These are phyloP conservation scores for Urtica urens DNA, from an alignment of 306 rosid genomes.

Conservation along the genomic window DNA sequence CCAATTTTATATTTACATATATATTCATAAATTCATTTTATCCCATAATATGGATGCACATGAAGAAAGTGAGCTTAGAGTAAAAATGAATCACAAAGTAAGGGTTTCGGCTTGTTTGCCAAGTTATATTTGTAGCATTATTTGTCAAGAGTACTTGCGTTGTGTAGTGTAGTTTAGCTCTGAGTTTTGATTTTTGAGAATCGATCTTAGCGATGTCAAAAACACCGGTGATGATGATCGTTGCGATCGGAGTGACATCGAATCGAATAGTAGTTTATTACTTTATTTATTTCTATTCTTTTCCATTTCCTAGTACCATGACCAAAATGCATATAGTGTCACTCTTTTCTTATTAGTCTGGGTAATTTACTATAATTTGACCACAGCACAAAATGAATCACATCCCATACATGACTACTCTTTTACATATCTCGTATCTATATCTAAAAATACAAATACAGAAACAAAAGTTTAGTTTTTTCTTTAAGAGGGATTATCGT, in stretches of 20 bases:
- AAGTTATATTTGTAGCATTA: constrained; percentile 22
- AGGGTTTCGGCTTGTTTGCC: constrained; percentile 38
- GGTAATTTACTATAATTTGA: too few species aligned
- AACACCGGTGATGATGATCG: constrained; percentile 15
- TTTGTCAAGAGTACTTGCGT: constrained; percentile 26
- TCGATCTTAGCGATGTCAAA: constrained; percentile 30
- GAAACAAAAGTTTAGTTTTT: too few species aligned
- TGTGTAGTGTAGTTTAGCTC: constrained; percentile 23
- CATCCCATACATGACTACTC: too few species aligned
- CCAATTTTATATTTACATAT: too few species aligned
- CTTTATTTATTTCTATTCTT: constrained; percentile 33
- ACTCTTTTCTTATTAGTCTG: constrained; percentile 25
- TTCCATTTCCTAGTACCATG: too few species aligned
- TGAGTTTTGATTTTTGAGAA: constrained; percentile 16
- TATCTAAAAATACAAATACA: too few species aligned
- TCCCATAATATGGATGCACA: too few species aligned
- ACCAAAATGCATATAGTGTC: constrained; percentile 18
- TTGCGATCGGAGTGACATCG: constrained; percentile 29
- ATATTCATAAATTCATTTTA: too few species aligned
- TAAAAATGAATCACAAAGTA: too few species aligned
- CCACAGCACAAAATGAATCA: too few species aligned
- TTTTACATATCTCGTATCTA: background rate
- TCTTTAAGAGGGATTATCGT: background rate
- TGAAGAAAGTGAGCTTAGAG: too few species aligned
- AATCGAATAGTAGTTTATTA: constrained; percentile 37